phyloP scores from a whole-genome alignment of 192 early-diverging fungal genomes.

The Coemansia sp. region DNA sequence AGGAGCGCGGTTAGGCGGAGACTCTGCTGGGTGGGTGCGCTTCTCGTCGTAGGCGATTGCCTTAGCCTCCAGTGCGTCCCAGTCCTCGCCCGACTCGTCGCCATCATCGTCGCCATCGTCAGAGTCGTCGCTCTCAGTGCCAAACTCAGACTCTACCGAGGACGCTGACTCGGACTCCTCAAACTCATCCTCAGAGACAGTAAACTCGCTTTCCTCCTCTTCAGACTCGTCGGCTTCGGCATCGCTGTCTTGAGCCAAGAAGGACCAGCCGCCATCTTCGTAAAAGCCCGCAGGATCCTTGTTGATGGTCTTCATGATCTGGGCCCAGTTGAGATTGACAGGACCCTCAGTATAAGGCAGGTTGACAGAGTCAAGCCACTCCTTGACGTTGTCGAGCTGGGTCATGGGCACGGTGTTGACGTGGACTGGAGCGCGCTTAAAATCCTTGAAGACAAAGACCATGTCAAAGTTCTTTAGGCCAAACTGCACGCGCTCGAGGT shows the following conservation, averaged over 20 bases:
- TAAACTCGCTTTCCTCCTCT: conserved; percentile 69
- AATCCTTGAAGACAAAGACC: conserved; percentile 98
- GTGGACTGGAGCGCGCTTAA: conserved; percentile 83
- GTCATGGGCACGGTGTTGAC: conserved; percentile 95
- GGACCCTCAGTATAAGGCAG: conserved; percentile 93
- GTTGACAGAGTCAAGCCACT: conserved; percentile 94
- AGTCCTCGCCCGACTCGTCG: conserved; percentile 74
- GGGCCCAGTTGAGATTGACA: conserved; percentile 91
- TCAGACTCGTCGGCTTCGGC: conserved; percentile 64
- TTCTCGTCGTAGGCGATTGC: conserved; percentile 63
- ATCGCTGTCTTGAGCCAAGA: conserved; percentile 73
- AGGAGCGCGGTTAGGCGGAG: conserved; percentile 13
- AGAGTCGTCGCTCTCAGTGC: conserved; percentile 44
- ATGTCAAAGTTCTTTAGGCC: conserved; percentile 98
- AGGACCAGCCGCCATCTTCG: conserved; percentile 90
- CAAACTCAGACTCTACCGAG: conserved; percentile 61
- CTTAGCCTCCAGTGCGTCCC: conserved; percentile 84
- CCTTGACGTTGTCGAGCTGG: conserved; percentile 92
- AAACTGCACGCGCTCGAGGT: conserved; percentile 97
- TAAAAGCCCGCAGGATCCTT: conserved; percentile 93
- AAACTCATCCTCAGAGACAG: conserved; percentile 63
- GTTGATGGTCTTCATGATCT: conserved; percentile 98
- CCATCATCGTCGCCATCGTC: conserved; percentile 51
- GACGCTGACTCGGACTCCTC: conserved; percentile 57
- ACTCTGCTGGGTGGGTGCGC: conserved; percentile 24